A percentile compares a stretch with the other conserved stretches of the same genome.
Evolutionary conservation across 352 stramenopile genomes (phyloP).

Genomic region (Saprolegnia parasitica): DNA sequence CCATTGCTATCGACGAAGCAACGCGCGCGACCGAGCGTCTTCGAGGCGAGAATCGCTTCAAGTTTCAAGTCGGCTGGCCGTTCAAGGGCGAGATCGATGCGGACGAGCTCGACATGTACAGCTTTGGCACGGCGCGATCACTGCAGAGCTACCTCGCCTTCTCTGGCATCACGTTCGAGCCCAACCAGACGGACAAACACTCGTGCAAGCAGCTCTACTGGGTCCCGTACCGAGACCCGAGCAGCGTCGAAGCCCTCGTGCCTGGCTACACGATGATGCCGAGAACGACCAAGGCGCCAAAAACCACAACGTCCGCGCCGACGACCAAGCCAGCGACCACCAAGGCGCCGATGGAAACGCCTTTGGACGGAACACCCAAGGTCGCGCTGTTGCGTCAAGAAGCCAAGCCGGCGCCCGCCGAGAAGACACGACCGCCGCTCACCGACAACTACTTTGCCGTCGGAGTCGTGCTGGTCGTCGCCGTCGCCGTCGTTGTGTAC

Average conservation of each 20-base stretch:
- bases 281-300: background rate
- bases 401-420: background rate
- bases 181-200: conserved; percentile 18
- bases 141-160: conserved; percentile 29
- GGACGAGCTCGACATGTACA: conserved; percentile 27
- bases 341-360: background rate
- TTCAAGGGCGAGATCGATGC: conserved; percentile 22
- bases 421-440: conserved; percentile 10
- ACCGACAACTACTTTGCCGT: conserved; percentile 10
- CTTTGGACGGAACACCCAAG: background rate
- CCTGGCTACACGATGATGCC: conserved; percentile 22
- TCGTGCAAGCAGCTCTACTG: conserved; percentile 29
- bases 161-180: conserved; percentile 29
- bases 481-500: conserved; percentile 19
- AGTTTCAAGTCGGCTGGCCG: conserved; percentile 22
- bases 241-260: conserved; percentile 11
- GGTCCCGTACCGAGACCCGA: conserved; percentile 19
- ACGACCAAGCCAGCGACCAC: background rate
- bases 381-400: background rate
- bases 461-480: conserved; percentile 2
- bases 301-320: background rate
- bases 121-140: conserved; percentile 20
- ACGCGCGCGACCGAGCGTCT: background rate
- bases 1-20: conserved; percentile 13
- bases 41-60: conserved; percentile 23